These are phyloP conservation scores for Fomitopsis palustris DNA, from an alignment of 1,284 basidiomycete genomes.

Conservation along the genomic window DNA sequence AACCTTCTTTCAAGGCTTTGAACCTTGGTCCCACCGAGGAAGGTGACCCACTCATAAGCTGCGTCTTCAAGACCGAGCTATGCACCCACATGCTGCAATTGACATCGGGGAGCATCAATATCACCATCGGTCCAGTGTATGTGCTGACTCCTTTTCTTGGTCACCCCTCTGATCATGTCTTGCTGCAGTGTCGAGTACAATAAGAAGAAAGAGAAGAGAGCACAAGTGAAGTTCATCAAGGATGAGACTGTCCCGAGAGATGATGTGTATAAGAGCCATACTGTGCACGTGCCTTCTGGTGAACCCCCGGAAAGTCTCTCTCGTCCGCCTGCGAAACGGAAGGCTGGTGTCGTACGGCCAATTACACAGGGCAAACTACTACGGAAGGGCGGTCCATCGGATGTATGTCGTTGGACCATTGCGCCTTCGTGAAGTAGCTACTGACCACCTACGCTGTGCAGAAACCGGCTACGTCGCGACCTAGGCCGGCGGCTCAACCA, in stretches of 20 bases:
- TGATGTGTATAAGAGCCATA: slow-evolving; percentile 93
- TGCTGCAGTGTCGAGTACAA: slow-evolving; percentile 79
- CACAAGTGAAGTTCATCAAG: slow-evolving; percentile 85
- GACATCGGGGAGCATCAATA: slow-evolving; percentile 74
- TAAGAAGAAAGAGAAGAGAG: slow-evolving; percentile 98
- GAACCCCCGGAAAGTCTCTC: slow-evolving; percentile 83
- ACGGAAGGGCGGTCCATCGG: slow-evolving; percentile 71
- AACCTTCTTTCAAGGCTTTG: slow-evolving; percentile 42
- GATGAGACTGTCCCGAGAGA: slow-evolving; percentile 83
- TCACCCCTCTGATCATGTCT: slow-evolving; percentile 6
- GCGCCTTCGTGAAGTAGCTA: neutral
- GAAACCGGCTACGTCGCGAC: slow-evolving; percentile 40
- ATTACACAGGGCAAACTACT: slow-evolving; percentile 85
- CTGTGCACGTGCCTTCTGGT: slow-evolving; percentile 85
- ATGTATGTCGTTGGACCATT: slow-evolving; percentile 34
- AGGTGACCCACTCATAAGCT: slow-evolving; percentile 92
- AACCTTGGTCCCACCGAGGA: slow-evolving; percentile 83
- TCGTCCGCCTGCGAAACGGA: slow-evolving; percentile 82
- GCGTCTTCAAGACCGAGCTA: slow-evolving; percentile 96
- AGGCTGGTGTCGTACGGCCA: slow-evolving; percentile 79
- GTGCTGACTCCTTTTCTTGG: slow-evolving; percentile 26
- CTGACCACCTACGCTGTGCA: slow-evolving; percentile 4
- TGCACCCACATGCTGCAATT: slow-evolving; percentile 79
- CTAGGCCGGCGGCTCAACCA: slow-evolving; percentile 55
- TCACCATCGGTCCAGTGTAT: slow-evolving; percentile 77